These are phyloP conservation scores for Pleodorina starrii DNA, from an alignment of 139 green algal genomes.

Conservation along the genomic window DNA sequence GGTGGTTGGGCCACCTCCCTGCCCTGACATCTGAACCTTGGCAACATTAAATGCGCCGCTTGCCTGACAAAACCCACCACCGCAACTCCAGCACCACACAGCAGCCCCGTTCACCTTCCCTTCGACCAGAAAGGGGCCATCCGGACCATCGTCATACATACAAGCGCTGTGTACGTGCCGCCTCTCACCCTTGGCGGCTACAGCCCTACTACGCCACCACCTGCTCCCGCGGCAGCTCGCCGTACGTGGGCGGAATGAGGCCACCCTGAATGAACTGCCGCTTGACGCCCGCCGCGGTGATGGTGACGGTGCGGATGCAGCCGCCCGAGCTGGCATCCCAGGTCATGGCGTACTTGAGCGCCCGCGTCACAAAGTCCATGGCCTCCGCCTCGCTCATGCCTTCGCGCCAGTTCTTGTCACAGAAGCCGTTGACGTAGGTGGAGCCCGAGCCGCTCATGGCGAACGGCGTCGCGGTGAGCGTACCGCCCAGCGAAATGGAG, in stretches of 20 bases:
- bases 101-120: no score
- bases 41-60: no score
- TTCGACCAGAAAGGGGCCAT: no score
- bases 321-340: constrained; percentile 88
- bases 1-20: no score
- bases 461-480: constrained; percentile 80
- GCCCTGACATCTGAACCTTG: no score
- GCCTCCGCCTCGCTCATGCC: constrained; percentile 86
- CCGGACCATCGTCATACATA: no score
- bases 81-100: no score
- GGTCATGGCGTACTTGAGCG: constrained; percentile 87
- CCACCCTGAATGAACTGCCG: constrained; percentile 74
- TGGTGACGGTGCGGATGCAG: constrained; percentile 85
- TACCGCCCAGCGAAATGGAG: constrained; percentile 89
- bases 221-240: constrained; percentile 39
- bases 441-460: constrained; percentile 89
- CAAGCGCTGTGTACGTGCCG: no score
- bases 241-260: constrained; percentile 61
- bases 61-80: no score
- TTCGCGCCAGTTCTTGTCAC: constrained; percentile 81
- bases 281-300: constrained; percentile 72
- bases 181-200: no score
- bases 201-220: not conserved
- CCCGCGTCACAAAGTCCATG: constrained; percentile 82
- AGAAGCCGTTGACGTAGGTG: constrained; percentile 90